Base-by-base conservation (phyloP, 2,329 filamentous ascomycete genomes). In the Aspergillus cejpii region DNA sequence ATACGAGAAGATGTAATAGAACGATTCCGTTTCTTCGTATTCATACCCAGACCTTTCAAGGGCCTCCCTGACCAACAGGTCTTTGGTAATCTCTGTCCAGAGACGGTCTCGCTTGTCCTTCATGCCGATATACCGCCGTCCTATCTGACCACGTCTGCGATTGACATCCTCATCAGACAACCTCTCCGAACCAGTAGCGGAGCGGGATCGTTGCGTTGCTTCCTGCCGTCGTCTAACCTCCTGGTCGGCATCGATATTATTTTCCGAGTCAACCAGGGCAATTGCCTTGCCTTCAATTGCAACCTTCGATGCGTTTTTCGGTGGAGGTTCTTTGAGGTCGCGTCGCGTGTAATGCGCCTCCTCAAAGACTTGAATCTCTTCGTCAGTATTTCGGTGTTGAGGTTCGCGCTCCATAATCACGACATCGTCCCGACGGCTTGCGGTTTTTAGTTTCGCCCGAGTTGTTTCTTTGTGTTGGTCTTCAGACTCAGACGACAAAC, bases 51-150 rank as follows among this genome's bases (percentile, higher is more conserved):
- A 71, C 58, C 84, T 76, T 55, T 94, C 84, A 52, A 97, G 86
- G 14, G 92, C 92, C 63, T 96, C 89, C 41, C 84, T 81, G 47
- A 84, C 76, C 12, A 97, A 87, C 27, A 97, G 70, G 55, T 95
- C 90, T 69, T 94, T 95, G 37, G 91, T 94, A 56, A 98, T 88
- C 68, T 97, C 92, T 0, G 92, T 98, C 91, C 91, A 97, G 73
- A 94, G 86, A 48, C 84, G 80, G 44, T 78, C 76, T 27, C 57
- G 61, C 21, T 60, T 61, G 34, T 68, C 59, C 28, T 65, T 67
- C 29, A 62, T 51, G 6, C 60, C 61, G 6, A 61, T 61, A 39
- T 69, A 66, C 24, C 76, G 70, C 41, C 74, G 75, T 17, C 62
- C 69, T 45, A 72, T 65, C 11, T 64, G 63, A 5, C 64, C 61